Percentiles rank a stretch among this genome's conserved stretches.
Evolutionary conservation across 2,329 filamentous ascomycete species (phyloP).

Genomic region (Fusarium decemcellulare): DNA sequence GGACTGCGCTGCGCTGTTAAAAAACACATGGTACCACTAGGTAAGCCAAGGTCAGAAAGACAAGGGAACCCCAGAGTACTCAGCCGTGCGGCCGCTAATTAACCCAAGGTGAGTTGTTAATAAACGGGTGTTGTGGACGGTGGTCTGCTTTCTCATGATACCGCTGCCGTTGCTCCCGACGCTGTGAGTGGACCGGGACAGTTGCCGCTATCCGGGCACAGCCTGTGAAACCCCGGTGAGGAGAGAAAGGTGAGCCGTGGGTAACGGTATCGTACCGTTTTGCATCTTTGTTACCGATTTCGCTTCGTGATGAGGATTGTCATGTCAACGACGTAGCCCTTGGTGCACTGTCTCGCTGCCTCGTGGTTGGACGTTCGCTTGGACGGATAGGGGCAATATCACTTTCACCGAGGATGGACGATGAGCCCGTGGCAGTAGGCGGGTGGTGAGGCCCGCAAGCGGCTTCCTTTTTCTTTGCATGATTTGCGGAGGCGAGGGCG

Average conservation of each 20-base stretch:
- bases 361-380: slow-evolving; percentile 7
- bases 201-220: slow-evolving; percentile 15
- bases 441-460: slow-evolving; percentile 8
- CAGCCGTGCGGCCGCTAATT: slow-evolving; percentile 1
- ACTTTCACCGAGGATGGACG: slow-evolving; percentile 29
- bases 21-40: slow-evolving; percentile 3
- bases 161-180: slow-evolving; percentile 1
- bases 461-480: slow-evolving; percentile 4
- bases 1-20: background rate
- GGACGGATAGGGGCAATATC: slow-evolving; percentile 5
- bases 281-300: slow-evolving; percentile 16
- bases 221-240: slow-evolving; percentile 13
- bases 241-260: slow-evolving; percentile 27
- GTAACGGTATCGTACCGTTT: slow-evolving; percentile 19
- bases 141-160: slow-evolving; percentile 13
- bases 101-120: background rate
- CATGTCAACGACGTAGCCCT: slow-evolving; percentile 15
- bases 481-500: slow-evolving; percentile 10
- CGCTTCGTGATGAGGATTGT: slow-evolving; percentile 17
- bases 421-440: slow-evolving; percentile 10
- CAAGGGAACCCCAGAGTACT: slow-evolving; percentile 8
- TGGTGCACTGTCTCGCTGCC: background rate
- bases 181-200: slow-evolving; percentile 25
- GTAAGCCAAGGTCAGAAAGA: slow-evolving; percentile 6
- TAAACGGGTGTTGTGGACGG: slow-evolving; percentile 13